Percentiles rank a stretch among this genome's conserved stretches.
These are phyloP conservation scores for Tothia fuscella DNA, from an alignment of 2,329 filamentous ascomycete species.

Conservation along the genomic window DNA sequence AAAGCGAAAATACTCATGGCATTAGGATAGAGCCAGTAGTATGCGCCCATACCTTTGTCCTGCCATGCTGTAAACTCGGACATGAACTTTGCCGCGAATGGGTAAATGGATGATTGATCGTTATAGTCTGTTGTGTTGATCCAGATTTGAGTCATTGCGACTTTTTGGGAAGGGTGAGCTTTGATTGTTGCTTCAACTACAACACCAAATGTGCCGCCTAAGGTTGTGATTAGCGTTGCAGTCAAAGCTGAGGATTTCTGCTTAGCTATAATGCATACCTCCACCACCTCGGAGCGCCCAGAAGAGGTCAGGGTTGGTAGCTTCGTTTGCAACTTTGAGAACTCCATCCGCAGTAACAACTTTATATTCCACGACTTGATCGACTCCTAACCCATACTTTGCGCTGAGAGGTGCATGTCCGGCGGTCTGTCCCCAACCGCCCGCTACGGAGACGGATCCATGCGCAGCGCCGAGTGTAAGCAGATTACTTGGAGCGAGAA, in stretches of 20 bases:
- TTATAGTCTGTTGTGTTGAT: background rate
- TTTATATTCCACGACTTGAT: constrained; percentile 19
- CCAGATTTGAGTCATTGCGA: background rate
- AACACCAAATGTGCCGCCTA: constrained; percentile 18
- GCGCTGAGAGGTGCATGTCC: background rate
- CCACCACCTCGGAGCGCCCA: constrained; percentile 11
- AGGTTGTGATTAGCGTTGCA: constrained; percentile 19
- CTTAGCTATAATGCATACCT: constrained; percentile 21
- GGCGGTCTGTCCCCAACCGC: constrained; percentile 4
- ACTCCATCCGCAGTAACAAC: constrained; percentile 20
- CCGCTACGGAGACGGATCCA: background rate
- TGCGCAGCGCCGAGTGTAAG: constrained; percentile 8
- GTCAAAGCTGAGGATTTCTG: constrained; percentile 20
- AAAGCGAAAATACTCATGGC: background rate
- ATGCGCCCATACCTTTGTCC: constrained; percentile 1
- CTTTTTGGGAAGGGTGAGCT: constrained; percentile 9
- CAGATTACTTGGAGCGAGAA: background rate
- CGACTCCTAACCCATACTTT: constrained; percentile 19
- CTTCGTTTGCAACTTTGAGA: constrained; percentile 4
- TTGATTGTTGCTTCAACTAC: constrained; percentile 26
- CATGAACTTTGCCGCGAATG: background rate
- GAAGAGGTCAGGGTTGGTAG: constrained; percentile 10
- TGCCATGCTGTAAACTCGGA: background rate
- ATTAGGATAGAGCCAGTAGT: constrained; percentile 6
- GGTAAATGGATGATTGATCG: background rate